Evolutionary conservation across 208 protist species (phyloP), one percentile per base, ranked within the genome.

Genomic region (Trypanosoma brucei): DNA sequence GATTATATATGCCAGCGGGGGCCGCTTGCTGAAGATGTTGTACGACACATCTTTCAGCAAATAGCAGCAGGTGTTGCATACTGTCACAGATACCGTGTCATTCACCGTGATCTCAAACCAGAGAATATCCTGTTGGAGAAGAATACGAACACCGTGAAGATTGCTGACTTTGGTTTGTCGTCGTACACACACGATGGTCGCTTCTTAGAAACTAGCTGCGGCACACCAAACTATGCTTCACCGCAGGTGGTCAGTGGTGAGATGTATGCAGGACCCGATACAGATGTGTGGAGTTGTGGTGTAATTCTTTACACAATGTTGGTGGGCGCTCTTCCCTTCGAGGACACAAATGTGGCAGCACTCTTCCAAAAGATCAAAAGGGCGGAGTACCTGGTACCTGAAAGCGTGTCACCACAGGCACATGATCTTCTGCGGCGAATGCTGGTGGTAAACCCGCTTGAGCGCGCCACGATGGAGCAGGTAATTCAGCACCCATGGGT

Each of bases 51-150:
- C 44, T 99, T 99, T 73, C 97, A 99, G 76, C 97, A 99, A 72
- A 96, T 99, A 50, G 87, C 98, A 7, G 97, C 92, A 0, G 98
- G 93, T n/a, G 87, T 99, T 1, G 92, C 97, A 2, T 99, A 98
- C 72, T 99, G 97, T 73, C 98, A 99, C 71, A 76, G 86, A 50
- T 91, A 98, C 56, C 78, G 78, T 37, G 84, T 98, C 31, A 78
- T 94, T 1, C 92, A 97, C 51, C 74, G 93, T 34, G 93, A 97
- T 65, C 60, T 97, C 36, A 97, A 97, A 71, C 86, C 87, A 9
- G 88, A 96, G 72, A 96, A 95, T 67, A 86, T 93, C 42, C 81
- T 92, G 60, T 66, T 97, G 46, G 80, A 85, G 59, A 76, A 83
- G 51, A 72, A 69, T 39, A 70, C 75, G 37, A 72, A 78, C 50